phyloP scores from a whole-genome alignment of 129 eudicot genomes.

The Artemisia argyi region DNA sequence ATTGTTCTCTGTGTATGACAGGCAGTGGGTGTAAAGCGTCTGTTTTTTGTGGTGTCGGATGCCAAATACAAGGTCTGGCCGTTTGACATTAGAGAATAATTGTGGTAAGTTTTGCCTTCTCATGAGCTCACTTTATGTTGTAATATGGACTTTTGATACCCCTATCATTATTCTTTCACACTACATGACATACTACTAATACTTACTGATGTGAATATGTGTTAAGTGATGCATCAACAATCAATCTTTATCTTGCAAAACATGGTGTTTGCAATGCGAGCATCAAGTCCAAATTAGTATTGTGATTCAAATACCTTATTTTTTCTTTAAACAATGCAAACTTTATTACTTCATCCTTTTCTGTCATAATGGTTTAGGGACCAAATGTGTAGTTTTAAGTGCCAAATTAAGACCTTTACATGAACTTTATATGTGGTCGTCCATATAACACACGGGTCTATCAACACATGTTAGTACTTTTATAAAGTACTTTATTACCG shows the following conservation, averaged over 20 bases:
- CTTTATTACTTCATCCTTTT: no score
- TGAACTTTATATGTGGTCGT: no score
- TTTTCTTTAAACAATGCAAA: no score
- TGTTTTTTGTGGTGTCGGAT: constrained; percentile 97
- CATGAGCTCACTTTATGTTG: neutral
- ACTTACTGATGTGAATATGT: neutral
- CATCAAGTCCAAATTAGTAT: no score
- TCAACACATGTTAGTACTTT: no score
- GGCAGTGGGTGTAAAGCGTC: constrained; percentile 97
- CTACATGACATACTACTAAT: neutral
- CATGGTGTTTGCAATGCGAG: no score
- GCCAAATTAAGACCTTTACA: no score
- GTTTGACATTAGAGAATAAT: constrained; percentile 64
- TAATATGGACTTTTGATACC: neutral
- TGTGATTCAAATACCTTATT: constrained; percentile 18
- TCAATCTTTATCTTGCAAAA: constrained; percentile 9
- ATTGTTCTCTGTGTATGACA: constrained; percentile 29
- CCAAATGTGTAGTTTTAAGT: no score
- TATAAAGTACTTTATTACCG: no score
- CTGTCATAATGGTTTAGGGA: no score
- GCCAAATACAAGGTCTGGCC: constrained; percentile 93
- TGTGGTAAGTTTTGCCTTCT: constrained; percentile 57
- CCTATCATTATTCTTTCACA: neutral
- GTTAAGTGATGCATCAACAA: neutral
- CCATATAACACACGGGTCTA: no score